A percentile compares a stretch with the other conserved stretches of the same genome.
phyloP scores from a whole-genome alignment of 176 grass and related monocot genomes.

The Zea luxurians region DNA sequence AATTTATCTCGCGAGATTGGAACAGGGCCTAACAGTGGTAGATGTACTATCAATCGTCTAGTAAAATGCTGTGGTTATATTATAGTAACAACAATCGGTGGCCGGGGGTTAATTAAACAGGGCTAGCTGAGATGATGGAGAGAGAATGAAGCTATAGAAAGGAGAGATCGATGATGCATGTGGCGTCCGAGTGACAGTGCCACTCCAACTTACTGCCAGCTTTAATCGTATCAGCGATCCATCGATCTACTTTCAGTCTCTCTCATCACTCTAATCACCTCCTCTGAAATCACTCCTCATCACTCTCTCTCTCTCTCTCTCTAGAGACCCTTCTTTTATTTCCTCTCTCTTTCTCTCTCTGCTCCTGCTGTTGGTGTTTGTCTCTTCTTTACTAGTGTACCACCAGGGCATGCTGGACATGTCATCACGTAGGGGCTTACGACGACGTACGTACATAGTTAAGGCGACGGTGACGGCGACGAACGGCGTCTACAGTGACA shows the following conservation, averaged over 20 bases:
- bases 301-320: conserved; percentile 38
- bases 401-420: conserved; percentile 18
- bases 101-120: conserved; percentile 38
- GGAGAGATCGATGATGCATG: neutral
- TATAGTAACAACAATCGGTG: neutral
- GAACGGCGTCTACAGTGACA: conserved; percentile 34
- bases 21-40: no score
- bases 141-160: neutral
- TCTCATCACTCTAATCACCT: conserved; percentile 52
- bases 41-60: conserved; percentile 11
- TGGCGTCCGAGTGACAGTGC: conserved; percentile 48
- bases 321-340: conserved; percentile 33
- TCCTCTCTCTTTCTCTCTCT: neutral
- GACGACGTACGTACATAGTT: neutral
- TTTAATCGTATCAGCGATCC: conserved; percentile 2
- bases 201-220: conserved; percentile 51
- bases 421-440: conserved; percentile 8
- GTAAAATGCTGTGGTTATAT: neutral
- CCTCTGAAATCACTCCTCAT: conserved; percentile 45
- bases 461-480: neutral
- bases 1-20: no score
- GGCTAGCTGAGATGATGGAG: no score
- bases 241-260: conserved; percentile 23
- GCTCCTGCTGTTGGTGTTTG: conserved; percentile 10
- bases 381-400: conserved; percentile 38